Base-by-base conservation (phyloP, 129 eudicot species). In the Solidago caesia region DNA sequence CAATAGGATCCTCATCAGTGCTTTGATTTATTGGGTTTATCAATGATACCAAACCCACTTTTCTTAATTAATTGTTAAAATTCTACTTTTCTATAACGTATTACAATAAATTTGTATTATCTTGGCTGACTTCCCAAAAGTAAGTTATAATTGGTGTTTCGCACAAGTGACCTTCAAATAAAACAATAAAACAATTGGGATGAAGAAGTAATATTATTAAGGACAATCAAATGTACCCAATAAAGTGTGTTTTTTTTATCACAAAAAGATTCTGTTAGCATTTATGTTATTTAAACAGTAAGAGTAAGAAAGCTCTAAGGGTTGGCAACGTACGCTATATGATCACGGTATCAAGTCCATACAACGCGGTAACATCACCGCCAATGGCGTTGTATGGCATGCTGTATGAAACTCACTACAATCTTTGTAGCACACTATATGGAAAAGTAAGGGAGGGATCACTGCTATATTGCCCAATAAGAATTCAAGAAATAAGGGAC, bases 1-100 rank as follows among this genome's bases (percentile, higher is more conserved):
- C 70, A 69, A 46, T 64, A 29, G 57, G 63, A 58, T 58, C 52
- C 59, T 68, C 43, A 39, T 68, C 39, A 33, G 39, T 33, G 39
- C 39, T 3, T 33, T 58, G 8, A 49, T 68, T 67, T 58, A 56
- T 76, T 67, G 80, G 68, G 56, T 68, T 67, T 56, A 44, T 12
- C 57, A 44, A 67, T 76, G 67, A 56, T 55, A 56, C 51, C 81
- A 69, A 77, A 60, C 75, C 70, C 74, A 69, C 70, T 69, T 59
- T 49, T 29, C 39, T 16, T 77, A 58, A 14, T 77, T 46, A 68
- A 64, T 41, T 33, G 67, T 26, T 68, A 8, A 68, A 58, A 25
- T 29, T 29, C 10, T 44, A 27, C 52, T 71, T 59, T 46, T 68
- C 4, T 9, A 44, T 76, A 60, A 57, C 13, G 2, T n/a, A 8